Evolutionary conservation across 2,329 filamentous ascomycete species (phyloP).

Genomic region (Neospermospora avenae): DNA sequence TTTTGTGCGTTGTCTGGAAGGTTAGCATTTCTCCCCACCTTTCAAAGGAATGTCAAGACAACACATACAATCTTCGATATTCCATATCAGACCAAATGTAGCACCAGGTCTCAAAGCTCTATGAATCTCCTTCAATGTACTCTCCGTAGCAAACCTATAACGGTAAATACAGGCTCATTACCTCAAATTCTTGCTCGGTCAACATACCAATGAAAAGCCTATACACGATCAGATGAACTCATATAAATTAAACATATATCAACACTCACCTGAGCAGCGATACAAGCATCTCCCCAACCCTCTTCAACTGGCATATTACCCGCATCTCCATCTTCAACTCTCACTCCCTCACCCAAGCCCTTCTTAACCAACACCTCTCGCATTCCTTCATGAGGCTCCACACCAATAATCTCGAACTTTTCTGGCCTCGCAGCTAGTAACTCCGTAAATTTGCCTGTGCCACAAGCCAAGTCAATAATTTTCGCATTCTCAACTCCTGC

Average conservation of each 20-base stretch:
- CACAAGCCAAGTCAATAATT: slow-evolving; percentile 63
- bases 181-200: not conserved
- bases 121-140: slow-evolving; percentile 63
- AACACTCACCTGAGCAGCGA: slow-evolving; percentile 62
- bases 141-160: slow-evolving; percentile 64
- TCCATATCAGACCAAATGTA: slow-evolving; percentile 68
- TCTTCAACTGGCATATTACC: slow-evolving; percentile 52
- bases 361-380: slow-evolving; percentile 58
- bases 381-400: slow-evolving; percentile 68
- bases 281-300: slow-evolving; percentile 60
- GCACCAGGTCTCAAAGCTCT: slow-evolving; percentile 60
- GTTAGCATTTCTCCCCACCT: not conserved
- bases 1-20: slow-evolving; percentile 59
- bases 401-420: slow-evolving; percentile 54
- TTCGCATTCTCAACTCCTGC: slow-evolving; percentile 43
- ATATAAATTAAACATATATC: not conserved
- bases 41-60: not conserved
- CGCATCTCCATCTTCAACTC: slow-evolving; percentile 55
- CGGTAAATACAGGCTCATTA: not conserved
- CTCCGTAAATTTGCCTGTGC: slow-evolving; percentile 70
- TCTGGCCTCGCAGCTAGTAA: slow-evolving; percentile 56
- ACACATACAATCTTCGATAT: slow-evolving; percentile 64
- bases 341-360: slow-evolving; percentile 42
- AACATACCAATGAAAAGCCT: slow-evolving; percentile 46
- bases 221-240: slow-evolving; percentile 11